These are phyloP conservation scores for Eucalyptus erythrocorys DNA, from an alignment of 345 rosid genomes.

Conservation along the genomic window DNA sequence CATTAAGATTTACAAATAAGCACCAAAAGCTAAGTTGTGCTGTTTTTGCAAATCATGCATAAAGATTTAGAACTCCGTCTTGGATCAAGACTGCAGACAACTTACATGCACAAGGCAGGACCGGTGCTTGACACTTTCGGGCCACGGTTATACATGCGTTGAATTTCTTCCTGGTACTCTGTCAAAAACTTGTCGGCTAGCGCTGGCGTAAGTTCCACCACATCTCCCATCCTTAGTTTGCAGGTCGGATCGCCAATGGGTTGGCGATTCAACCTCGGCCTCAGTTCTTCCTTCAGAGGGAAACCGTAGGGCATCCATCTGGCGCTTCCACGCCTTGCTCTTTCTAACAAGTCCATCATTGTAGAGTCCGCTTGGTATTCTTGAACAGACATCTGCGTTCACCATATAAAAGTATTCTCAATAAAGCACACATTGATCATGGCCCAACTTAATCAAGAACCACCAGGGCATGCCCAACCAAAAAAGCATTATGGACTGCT, in stretches of 20 bases:
- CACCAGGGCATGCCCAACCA: not conserved
- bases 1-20: not conserved
- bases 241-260: constrained; percentile 55
- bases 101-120: not conserved
- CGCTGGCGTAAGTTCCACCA: constrained; percentile 84
- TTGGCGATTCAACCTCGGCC: constrained; percentile 68
- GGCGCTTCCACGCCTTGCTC: constrained; percentile 50
- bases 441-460: not conserved
- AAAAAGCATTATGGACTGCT: not conserved
- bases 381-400: constrained; percentile 85
- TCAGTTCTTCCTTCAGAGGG: constrained; percentile 69
- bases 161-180: constrained; percentile 80
- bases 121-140: not conserved
- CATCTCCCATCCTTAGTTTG: constrained; percentile 85
- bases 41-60: not conserved
- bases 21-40: not conserved
- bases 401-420: not conserved
- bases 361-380: constrained; percentile 65
- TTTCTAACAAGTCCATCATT: constrained; percentile 54
- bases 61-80: not conserved
- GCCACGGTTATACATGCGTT: constrained; percentile 70
- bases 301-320: constrained; percentile 62
- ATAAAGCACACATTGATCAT: not conserved
- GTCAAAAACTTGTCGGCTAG: constrained; percentile 67
- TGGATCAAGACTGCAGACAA: not conserved